Conservation (phyloP, 805 yeast genomes). For the Saturnispora saitoi region DNA sequence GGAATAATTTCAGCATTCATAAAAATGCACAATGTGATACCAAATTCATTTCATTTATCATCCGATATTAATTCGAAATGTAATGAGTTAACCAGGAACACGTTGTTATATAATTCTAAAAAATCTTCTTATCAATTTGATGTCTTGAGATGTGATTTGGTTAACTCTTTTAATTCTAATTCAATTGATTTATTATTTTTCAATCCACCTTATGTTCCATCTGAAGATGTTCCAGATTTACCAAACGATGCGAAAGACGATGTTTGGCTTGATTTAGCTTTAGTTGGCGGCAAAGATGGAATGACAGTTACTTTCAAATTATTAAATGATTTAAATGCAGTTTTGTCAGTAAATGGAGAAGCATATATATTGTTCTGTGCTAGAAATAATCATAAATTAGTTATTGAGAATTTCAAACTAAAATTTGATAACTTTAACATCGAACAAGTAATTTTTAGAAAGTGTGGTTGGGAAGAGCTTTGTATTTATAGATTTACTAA, state of each 20-base stretch:
- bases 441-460: slow-evolving; percentile 49
- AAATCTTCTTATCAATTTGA: slow-evolving; percentile 30
- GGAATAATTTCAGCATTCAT: slow-evolving; percentile 82
- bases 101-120: slow-evolving; percentile 25
- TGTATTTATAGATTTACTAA: slow-evolving; percentile 57
- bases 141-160: slow-evolving; percentile 48
- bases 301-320: slow-evolving; percentile 75
- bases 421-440: slow-evolving; percentile 40
- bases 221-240: slow-evolving; percentile 56
- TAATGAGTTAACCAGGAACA: slow-evolving; percentile 41
- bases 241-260: slow-evolving; percentile 41
- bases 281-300: slow-evolving; percentile 84
- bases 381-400: slow-evolving; percentile 67
- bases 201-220: slow-evolving; percentile 97
- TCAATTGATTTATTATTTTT: slow-evolving; percentile 68
- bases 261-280: slow-evolving; percentile 81
- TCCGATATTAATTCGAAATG: slow-evolving; percentile 81
- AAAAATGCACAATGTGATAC: slow-evolving; percentile 43
- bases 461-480: slow-evolving; percentile 94
- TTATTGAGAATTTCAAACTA: slow-evolving; percentile 38
- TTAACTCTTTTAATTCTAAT: slow-evolving; percentile 37
- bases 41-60: slow-evolving; percentile 47
- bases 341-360: slow-evolving; percentile 52
- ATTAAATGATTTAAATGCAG: slow-evolving; percentile 42
- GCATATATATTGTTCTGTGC: slow-evolving; percentile 92